Percentiles rank a stretch among this genome's conserved stretches.
Conservation (phyloP, 192 early-diverging fungal genomes). For the Coemansia sp. region DNA sequence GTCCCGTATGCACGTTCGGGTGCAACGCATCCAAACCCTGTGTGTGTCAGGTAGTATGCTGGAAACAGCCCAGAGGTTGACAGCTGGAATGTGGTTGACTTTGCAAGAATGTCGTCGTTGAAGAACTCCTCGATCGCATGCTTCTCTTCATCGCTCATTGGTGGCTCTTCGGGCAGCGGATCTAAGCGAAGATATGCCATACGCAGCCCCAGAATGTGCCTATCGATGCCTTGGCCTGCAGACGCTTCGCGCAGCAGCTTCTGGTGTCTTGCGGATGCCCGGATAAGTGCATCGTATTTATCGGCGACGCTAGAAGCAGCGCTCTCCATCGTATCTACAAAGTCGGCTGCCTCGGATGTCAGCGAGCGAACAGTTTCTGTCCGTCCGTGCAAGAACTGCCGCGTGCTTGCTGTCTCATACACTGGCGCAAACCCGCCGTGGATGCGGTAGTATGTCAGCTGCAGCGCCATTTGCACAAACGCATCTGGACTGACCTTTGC, state of each 20-base stretch:
- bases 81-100: slow-evolving; percentile 68
- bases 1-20: slow-evolving; percentile 82
- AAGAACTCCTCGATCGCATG: slow-evolving; percentile 46
- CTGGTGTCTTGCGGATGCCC: slow-evolving; percentile 74
- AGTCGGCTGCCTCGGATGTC: slow-evolving; percentile 67
- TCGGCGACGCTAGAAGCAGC: slow-evolving; percentile 21
- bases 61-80: slow-evolving; percentile 79
- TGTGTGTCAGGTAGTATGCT: slow-evolving; percentile 64
- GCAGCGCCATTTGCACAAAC: slow-evolving; percentile 82
- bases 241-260: slow-evolving; percentile 60
- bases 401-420: slow-evolving; percentile 85
- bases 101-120: slow-evolving; percentile 67
- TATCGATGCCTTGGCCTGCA: slow-evolving; percentile 78
- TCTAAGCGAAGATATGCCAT: slow-evolving; percentile 60
- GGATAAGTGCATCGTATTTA: slow-evolving; percentile 57
- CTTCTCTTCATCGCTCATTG: slow-evolving; percentile 16
- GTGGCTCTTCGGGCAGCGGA: slow-evolving; percentile 31
- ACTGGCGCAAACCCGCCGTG: slow-evolving; percentile 65
- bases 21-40: slow-evolving; percentile 85
- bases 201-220: slow-evolving; percentile 80
- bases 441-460: slow-evolving; percentile 78
- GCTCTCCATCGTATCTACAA: slow-evolving; percentile 68
- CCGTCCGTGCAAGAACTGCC: slow-evolving; percentile 79
- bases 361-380: slow-evolving; percentile 86
- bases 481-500: slow-evolving; percentile 75